A percentile compares a stretch with the other conserved stretches of the same genome.
Conservation (phyloP, 129 eudicot genomes). For the Chrysanthemum seticuspe region DNA sequence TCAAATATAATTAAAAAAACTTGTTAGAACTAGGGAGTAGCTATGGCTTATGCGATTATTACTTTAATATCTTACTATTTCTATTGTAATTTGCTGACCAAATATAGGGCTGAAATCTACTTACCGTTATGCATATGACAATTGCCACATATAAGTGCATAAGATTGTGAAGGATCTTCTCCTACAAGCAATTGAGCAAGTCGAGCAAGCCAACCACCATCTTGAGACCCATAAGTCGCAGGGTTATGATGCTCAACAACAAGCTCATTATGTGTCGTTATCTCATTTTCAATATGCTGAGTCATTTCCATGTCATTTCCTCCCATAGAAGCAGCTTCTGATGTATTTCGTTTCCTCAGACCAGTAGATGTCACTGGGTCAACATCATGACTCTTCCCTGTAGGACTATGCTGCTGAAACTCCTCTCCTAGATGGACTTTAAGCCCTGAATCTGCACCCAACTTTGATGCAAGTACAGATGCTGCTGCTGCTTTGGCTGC, state of each 20-base stretch:
- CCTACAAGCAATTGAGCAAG: conserved; percentile 94
- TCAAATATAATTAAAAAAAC: not conserved
- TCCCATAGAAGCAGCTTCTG: conserved; percentile 40
- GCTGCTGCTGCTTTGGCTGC: conserved; percentile 98
- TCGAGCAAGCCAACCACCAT: conserved; percentile 90
- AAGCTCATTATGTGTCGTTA: conserved; percentile 40
- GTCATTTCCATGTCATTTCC: conserved; percentile 44
- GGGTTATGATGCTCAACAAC: conserved; percentile 73
- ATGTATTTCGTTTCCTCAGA: conserved; percentile 60
- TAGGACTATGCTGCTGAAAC: conserved; percentile 29
- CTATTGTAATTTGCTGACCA: not conserved
- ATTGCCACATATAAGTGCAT: conserved; percentile 91
- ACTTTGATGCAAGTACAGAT: conserved; percentile 78
- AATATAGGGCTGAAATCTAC: conserved; percentile 4
- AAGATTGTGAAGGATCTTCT: conserved; percentile 89
- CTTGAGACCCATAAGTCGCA: conserved; percentile 40
- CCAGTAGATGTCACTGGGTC: conserved; percentile 60
- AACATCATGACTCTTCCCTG: conserved; percentile 71
- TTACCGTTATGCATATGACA: conserved; percentile 98
- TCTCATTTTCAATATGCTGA: conserved; percentile 38
- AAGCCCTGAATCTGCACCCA: conserved; percentile 84
- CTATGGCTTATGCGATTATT: conserved; percentile 1
- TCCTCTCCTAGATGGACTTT: conserved; percentile 68
- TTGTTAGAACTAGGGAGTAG: not conserved
- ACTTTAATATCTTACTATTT: not conserved